Conservation (phyloP, 768 basidiomycete genomes). For the Boletus subcaerulescens region DNA sequence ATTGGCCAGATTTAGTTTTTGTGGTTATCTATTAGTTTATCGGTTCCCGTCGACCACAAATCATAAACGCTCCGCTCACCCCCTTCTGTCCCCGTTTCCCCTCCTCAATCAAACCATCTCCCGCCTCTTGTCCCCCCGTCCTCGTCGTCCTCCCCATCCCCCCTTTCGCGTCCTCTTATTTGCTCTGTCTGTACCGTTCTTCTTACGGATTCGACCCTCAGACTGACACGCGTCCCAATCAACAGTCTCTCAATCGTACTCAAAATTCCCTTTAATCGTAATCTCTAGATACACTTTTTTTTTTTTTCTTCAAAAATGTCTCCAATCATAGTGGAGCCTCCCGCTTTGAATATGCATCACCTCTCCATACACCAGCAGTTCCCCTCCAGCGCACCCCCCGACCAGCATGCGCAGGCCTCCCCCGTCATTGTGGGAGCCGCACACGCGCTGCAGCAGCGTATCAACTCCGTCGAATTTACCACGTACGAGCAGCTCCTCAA, state of each 20-base stretch:
- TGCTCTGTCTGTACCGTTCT: neutral
- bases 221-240: slow-evolving; percentile 14
- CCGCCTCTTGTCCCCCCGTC: neutral
- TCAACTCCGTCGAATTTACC: slow-evolving; percentile 28
- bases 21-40: slow-evolving; percentile 39
- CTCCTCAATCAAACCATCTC: slow-evolving; percentile 17
- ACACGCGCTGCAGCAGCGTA: slow-evolving; percentile 29
- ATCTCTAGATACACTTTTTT: slow-evolving; percentile 29
- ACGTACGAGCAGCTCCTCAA: slow-evolving; percentile 31
- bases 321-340: slow-evolving; percentile 55
- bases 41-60: slow-evolving; percentile 37
- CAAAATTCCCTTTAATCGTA: slow-evolving; percentile 27
- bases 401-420: slow-evolving; percentile 27
- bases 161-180: neutral
- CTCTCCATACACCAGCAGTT: slow-evolving; percentile 51
- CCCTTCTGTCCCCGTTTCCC: slow-evolving; percentile 27
- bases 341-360: slow-evolving; percentile 50
- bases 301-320: slow-evolving; percentile 41
- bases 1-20: slow-evolving; percentile 33
- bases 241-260: slow-evolving; percentile 17
- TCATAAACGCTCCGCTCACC: slow-evolving; percentile 31
- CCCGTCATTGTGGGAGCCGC: slow-evolving; percentile 21
- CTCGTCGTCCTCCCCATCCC: neutral
- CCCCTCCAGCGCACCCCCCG: slow-evolving; percentile 30
- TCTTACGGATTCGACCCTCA: neutral